Evolutionary conservation across 345 rosid genomes (phyloP).

Genomic region (Hevea brasiliensis): DNA sequence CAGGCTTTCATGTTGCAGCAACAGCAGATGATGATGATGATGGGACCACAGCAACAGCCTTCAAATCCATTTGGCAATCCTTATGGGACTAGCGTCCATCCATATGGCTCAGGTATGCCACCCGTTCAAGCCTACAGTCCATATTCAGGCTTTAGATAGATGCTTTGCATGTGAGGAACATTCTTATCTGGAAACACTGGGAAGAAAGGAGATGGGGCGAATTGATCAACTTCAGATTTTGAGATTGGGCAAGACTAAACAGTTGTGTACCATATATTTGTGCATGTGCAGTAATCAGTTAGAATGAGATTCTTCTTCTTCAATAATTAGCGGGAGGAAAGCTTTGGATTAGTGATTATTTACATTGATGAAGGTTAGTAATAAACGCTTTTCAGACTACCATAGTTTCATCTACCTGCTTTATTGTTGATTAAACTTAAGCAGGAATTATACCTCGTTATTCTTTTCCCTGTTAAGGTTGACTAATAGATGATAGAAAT

Average conservation of each 20-base stretch:
- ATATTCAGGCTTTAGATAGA: conserved; percentile 50
- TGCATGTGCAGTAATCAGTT: conserved; percentile 49
- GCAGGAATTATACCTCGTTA: conserved; percentile 15
- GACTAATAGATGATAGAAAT: conserved; percentile 27
- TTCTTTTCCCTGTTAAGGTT: not conserved
- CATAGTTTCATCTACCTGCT: conserved; percentile 18
- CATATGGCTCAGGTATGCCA: conserved; percentile 54
- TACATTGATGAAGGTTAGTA: conserved; percentile 24
- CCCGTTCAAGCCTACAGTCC: conserved; percentile 63
- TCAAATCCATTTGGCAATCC: conserved; percentile 56
- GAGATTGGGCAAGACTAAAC: conserved; percentile 19
- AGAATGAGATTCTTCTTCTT: conserved; percentile 45
- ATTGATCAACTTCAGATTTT: conserved; percentile 3
- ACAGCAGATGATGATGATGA: conserved; percentile 67
- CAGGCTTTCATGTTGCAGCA: conserved; percentile 65
- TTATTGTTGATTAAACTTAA: conserved; percentile 14
- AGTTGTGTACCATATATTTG: conserved; percentile 49
- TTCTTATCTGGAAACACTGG: conserved; percentile 14
- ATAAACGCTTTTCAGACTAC: conserved; percentile 29
- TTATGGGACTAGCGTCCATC: conserved; percentile 45
- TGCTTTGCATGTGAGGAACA: conserved; percentile 1
- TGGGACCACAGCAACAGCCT: conserved; percentile 53
- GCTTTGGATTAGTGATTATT: conserved; percentile 27
- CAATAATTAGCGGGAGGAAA: conserved; percentile 33
- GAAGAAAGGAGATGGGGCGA: conserved; percentile 1